A percentile compares a stretch with the other conserved stretches of the same genome.
Evolutionary conservation across 202 grass and related monocot genomes (phyloP).

Genomic region (Elaeis oleifera): DNA sequence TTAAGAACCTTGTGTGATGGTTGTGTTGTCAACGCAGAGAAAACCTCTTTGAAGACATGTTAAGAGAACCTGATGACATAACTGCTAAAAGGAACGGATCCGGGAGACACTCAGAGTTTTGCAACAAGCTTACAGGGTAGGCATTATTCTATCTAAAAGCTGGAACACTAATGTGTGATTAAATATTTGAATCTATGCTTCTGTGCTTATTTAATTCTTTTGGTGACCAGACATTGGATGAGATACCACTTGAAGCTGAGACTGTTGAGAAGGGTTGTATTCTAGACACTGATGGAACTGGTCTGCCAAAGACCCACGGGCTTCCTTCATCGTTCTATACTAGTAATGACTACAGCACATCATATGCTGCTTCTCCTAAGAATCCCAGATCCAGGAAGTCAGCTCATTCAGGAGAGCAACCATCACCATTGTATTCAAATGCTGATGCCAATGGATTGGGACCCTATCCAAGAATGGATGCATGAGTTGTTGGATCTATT

Average conservation of each 20-base stretch:
- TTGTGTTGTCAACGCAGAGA: slow-evolving; percentile 47
- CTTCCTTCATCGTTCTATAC: slow-evolving; percentile 47
- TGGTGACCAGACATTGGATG: slow-evolving; percentile 71
- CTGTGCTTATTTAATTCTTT: neutral
- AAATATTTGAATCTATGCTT: too few species aligned
- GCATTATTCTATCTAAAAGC: neutral
- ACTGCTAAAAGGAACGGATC: slow-evolving; percentile 70
- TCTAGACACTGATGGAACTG: slow-evolving; percentile 45
- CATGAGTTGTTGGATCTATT: neutral
- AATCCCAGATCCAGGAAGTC: slow-evolving; percentile 46
- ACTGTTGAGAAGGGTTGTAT: slow-evolving; percentile 80
- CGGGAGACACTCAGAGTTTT: slow-evolving; percentile 69
- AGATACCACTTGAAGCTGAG: slow-evolving; percentile 86
- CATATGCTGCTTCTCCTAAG: slow-evolving; percentile 41
- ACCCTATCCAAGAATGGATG: slow-evolving; percentile 21
- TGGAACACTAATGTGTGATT: neutral
- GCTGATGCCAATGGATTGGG: slow-evolving; percentile 46
- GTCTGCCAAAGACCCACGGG: slow-evolving; percentile 51
- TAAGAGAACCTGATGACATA: slow-evolving; percentile 94
- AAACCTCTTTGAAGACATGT: slow-evolving; percentile 62
- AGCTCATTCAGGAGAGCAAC: slow-evolving; percentile 64
- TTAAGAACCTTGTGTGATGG: neutral
- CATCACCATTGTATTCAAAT: slow-evolving; percentile 29
- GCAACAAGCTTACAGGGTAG: slow-evolving; percentile 92
- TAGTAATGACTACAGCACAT: slow-evolving; percentile 33